Percentiles rank a stretch among this genome's conserved stretches.
Conservation (phyloP, 306 rosid species). For the Pyrus communis region DNA sequence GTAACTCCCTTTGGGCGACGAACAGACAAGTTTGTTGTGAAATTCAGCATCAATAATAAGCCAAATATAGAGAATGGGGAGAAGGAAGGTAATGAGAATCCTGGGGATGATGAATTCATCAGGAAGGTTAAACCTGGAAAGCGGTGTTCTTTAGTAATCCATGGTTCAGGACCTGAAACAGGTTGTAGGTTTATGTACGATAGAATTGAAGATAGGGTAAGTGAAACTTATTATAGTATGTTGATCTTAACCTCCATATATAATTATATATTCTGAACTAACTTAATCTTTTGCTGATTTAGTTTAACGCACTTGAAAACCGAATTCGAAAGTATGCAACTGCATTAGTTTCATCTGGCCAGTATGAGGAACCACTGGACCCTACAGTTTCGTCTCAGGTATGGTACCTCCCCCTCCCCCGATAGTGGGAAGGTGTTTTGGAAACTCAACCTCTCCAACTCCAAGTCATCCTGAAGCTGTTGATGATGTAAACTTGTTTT, state of each 20-base stretch:
- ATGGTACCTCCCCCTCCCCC: neutral
- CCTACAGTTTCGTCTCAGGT: constrained; percentile 91
- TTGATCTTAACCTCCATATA: neutral
- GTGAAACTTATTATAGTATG: constrained; percentile 11
- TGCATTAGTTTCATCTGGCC: constrained; percentile 62
- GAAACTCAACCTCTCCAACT: neutral
- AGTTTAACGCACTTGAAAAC: constrained; percentile 77
- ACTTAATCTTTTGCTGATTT: constrained; percentile 26
- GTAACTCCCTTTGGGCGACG: constrained; percentile 73
- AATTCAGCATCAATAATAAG: constrained; percentile 42
- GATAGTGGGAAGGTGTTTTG: neutral
- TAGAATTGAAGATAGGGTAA: constrained; percentile 71
- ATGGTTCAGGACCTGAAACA: constrained; percentile 56
- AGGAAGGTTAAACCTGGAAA: constrained; percentile 55
- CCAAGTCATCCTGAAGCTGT: neutral
- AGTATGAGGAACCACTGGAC: constrained; percentile 69
- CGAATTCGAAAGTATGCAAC: constrained; percentile 54
- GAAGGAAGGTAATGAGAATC: constrained; percentile 31
- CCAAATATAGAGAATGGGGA: constrained; percentile 31
- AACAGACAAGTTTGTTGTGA: constrained; percentile 58
- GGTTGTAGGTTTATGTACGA: constrained; percentile 86
- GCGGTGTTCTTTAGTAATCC: constrained; percentile 61
- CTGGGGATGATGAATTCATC: constrained; percentile 58
- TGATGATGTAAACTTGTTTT: constrained; percentile 1
- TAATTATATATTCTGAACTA: constrained; percentile 6